Evolutionary conservation across 2,329 filamentous ascomycete genomes (phyloP).

Genomic region (Dactylellina drechsleri): DNA sequence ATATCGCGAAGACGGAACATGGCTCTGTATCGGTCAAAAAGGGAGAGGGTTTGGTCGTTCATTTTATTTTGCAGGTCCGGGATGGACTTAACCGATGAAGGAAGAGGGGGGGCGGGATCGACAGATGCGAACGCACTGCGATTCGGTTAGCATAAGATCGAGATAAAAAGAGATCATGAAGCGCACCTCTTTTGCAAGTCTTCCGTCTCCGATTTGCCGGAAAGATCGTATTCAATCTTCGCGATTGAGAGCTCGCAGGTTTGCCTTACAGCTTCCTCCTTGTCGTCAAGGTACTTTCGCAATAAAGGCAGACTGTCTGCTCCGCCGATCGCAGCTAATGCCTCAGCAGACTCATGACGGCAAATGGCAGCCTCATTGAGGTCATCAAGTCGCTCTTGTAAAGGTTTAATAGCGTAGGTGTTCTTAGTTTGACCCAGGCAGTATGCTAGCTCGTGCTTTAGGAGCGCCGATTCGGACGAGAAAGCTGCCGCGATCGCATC

Average conservation of each 20-base stretch:
- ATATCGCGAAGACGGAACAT: conserved; percentile 98
- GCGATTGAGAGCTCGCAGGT: conserved; percentile 97
- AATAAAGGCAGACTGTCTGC: conserved; percentile 78
- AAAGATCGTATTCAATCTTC: conserved; percentile 91
- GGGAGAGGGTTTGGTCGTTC: conserved; percentile 78
- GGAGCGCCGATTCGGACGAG: conserved; percentile 81
- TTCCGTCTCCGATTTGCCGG: conserved; percentile 75
- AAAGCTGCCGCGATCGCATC: conserved; percentile 90
- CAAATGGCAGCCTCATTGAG: conserved; percentile 91
- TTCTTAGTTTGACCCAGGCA: conserved; percentile 93
- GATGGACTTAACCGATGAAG: conserved; percentile 73
- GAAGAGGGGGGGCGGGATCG: conserved; percentile 90
- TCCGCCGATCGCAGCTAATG: conserved; percentile 86
- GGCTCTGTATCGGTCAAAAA: conserved; percentile 93
- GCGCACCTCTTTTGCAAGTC: conserved; percentile 80
- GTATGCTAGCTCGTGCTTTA: conserved; percentile 98
- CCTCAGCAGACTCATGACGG: conserved; percentile 94
- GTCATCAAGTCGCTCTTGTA: conserved; percentile 81
- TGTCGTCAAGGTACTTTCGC: conserved; percentile 76
- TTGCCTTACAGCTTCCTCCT: conserved; percentile 83
- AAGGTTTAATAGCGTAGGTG: conserved; percentile 70
- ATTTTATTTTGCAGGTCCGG: conserved; percentile 78
- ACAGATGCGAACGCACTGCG: conserved; percentile 91
- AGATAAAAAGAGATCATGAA: conserved; percentile 8
- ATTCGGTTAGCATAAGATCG: conserved; percentile 13